Evolutionary conservation across 345 rosid genomes (phyloP).

Genomic region (Brassica cretica): DNA sequence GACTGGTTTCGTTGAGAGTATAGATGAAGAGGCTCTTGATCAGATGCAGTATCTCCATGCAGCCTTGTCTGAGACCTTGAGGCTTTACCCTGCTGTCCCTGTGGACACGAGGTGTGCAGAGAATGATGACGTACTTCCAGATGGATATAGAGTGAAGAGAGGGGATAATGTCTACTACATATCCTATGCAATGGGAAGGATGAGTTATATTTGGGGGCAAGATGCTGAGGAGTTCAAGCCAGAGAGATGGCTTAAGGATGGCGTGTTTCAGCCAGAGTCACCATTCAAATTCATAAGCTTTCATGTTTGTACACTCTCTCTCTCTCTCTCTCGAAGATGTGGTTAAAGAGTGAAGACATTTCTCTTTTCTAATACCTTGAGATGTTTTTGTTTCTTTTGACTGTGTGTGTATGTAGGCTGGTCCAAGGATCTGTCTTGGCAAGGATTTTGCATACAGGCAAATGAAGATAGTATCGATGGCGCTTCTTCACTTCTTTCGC

Average conservation of each 20-base stretch:
- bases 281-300: slow-evolving; percentile 74
- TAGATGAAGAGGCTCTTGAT: slow-evolving; percentile 51
- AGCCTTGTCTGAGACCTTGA: slow-evolving; percentile 68
- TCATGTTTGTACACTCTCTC: slow-evolving; percentile 43
- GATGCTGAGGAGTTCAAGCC: slow-evolving; percentile 68
- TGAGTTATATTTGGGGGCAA: slow-evolving; percentile 74
- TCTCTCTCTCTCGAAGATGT: no score
- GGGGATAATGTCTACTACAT: slow-evolving; percentile 60
- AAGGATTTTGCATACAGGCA: slow-evolving; percentile 73
- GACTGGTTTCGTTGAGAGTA: slow-evolving; percentile 43
- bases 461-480: slow-evolving; percentile 71
- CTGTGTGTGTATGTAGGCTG: slow-evolving; percentile 55
- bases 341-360: background rate
- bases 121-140: slow-evolving; percentile 67
- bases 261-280: slow-evolving; percentile 62
- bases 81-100: slow-evolving; percentile 72
- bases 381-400: background rate
- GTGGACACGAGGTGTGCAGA: slow-evolving; percentile 57
- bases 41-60: slow-evolving; percentile 82
- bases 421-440: slow-evolving; percentile 75
- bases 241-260: slow-evolving; percentile 73
- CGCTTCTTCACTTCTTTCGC: slow-evolving; percentile 58
- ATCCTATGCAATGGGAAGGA: slow-evolving; percentile 82
- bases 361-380: slow-evolving; percentile 8
- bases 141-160: slow-evolving; percentile 58